These are phyloP conservation scores for Fusarium secorum DNA, from an alignment of 2,329 filamentous ascomycete species.

Conservation along the genomic window DNA sequence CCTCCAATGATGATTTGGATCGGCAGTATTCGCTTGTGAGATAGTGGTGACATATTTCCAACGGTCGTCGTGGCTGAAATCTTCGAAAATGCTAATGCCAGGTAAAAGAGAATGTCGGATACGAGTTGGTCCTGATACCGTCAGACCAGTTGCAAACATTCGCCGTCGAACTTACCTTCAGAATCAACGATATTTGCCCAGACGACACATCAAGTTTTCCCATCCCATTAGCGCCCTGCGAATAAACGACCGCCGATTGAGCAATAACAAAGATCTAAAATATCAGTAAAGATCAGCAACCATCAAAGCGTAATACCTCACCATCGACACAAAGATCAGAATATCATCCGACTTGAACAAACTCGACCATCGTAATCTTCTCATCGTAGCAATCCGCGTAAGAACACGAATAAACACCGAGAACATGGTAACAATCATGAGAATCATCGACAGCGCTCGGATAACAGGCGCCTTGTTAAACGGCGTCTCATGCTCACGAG, in stretches of 20 bases:
- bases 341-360: conserved; percentile 2
- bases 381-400: background rate
- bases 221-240: background rate
- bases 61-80: conserved; percentile 6
- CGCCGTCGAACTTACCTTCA: background rate
- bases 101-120: background rate
- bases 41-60: background rate
- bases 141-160: background rate
- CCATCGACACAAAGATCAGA: conserved; percentile 3
- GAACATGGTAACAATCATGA: conserved; percentile 1
- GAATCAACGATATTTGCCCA: background rate
- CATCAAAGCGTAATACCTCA: background rate
- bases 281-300: fast-evolving
- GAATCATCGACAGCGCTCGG: conserved; percentile 9
- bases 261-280: background rate
- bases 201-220: background rate
- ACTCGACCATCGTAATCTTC: background rate
- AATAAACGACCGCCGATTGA: background rate
- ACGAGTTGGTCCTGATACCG: background rate
- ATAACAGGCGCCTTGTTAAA: conserved; percentile 16
- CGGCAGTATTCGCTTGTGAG: background rate
- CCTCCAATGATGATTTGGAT: background rate
- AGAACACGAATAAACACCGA: conserved; percentile 8
- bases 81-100: background rate
- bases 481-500: conserved; percentile 17